Conservation (phyloP, 2,329 filamentous ascomycete genomes). For the Byssothecium circinans region DNA sequence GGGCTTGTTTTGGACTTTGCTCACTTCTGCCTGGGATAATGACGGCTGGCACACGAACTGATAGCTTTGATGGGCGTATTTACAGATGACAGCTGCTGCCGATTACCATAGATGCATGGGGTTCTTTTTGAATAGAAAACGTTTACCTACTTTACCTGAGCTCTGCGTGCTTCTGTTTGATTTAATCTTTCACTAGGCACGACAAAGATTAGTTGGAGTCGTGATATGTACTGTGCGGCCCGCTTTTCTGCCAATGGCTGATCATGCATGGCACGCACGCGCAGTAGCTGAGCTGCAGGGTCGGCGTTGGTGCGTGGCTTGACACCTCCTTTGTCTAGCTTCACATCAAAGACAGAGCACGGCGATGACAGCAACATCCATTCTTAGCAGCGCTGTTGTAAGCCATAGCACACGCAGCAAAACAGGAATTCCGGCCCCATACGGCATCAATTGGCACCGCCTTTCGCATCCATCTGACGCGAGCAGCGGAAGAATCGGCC, state of each 20-base stretch:
- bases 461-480: not conserved
- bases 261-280: constrained; percentile 3
- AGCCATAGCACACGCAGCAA: not conserved
- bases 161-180: not conserved
- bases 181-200: not conserved
- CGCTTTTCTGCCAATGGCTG: not conserved
- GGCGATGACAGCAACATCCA: not conserved
- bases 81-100: not conserved
- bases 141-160: not conserved
- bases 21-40: not conserved
- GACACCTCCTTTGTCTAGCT: not conserved
- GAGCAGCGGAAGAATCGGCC: not conserved
- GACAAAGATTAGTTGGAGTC: not conserved
- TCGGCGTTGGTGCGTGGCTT: not conserved
- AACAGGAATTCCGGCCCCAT: not conserved
- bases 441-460: not conserved
- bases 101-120: constrained; percentile 10
- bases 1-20: not conserved
- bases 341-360: not conserved
- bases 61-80: not conserved
- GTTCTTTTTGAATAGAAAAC: constrained; percentile 14
- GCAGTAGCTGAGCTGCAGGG: too few relatives aligned
- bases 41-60: not conserved
- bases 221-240: not conserved
- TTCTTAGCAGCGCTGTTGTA: not conserved